phyloP scores from a whole-genome alignment of 164 flowering plant genomes.

The Hamamelis virginiana region DNA sequence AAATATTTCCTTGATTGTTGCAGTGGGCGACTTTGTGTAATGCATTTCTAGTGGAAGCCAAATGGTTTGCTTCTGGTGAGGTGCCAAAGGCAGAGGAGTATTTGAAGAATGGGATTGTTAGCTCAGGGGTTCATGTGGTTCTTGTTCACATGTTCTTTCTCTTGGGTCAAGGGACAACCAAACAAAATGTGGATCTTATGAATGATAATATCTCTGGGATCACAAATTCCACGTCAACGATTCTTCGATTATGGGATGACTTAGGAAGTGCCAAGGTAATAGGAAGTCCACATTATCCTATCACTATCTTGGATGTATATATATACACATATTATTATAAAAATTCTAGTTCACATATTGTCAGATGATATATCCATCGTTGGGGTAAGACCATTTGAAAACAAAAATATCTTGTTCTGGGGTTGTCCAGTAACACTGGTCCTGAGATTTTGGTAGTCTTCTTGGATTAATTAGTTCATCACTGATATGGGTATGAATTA shows the following conservation, averaged over 20 bases:
- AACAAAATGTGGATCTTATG: slow-evolving; percentile 17
- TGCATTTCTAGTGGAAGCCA: slow-evolving; percentile 58
- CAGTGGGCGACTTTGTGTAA: slow-evolving; percentile 54
- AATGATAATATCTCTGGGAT: slow-evolving; percentile 21
- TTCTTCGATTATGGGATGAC: slow-evolving; percentile 69
- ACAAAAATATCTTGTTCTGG: no score
- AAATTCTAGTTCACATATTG: no score
- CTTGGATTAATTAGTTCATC: no score
- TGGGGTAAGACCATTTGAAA: no score
- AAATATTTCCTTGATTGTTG: neutral
- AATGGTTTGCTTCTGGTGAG: slow-evolving; percentile 42
- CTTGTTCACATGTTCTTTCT: slow-evolving; percentile 47
- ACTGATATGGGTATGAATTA: neutral
- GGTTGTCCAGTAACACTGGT: no score
- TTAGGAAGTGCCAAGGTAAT: slow-evolving; percentile 58
- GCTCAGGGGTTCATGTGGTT: slow-evolving; percentile 47
- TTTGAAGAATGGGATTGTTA: slow-evolving; percentile 34
- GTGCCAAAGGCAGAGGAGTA: slow-evolving; percentile 43
- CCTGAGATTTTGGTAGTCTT: no score
- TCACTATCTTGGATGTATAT: no score
- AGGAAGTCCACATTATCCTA: no score
- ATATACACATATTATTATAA: no score
- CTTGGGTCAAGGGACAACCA: slow-evolving; percentile 35
- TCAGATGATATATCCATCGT: no score
- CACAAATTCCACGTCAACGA: slow-evolving; percentile 31